Evolutionary conservation across 495 filamentous ascomycete genomes (phyloP), one percentile per base, ranked within the genome.

Genomic region (Neurospora tetraspora): DNA sequence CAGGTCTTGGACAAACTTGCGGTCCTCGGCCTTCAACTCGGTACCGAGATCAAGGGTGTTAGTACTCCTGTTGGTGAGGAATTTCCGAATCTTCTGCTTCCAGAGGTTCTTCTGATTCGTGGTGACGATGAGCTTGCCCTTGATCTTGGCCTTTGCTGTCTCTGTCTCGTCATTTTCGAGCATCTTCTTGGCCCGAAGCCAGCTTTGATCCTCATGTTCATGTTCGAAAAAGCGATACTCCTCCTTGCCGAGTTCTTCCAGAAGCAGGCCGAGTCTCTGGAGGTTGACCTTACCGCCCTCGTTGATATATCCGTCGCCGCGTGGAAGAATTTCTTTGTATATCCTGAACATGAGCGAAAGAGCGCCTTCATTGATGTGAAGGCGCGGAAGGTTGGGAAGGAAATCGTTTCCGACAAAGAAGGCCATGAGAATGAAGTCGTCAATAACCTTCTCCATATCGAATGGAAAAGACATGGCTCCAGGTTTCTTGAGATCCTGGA

Each of bases 361-460:
- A 12, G 96, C 96, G 40, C 96, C 96, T 80, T 98, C 96, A 82
- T 99, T 99, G 82, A 99, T 99, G 82, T 98, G 96, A 73, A 99
- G 83, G 74, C 96, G 93, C 3, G 96, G 96, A 70, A 99, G 84
- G 82, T 98, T 97, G 5, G 96, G 96, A 77, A 99, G 87, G 82
- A 99, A 99, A 83, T 99, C 96, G 81, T 99, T 99, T 80, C 96
- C 96, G 79, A 99, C 94, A 79, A 99, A 99, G 85, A 99, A 99
- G 39, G 94, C 94, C 93, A 99, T 97, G 53, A 99, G 88, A 78
- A 99, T 98, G 82, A 99, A 98, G 85, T 99, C 96, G 77, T 99
- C 96, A 81, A 99, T 98, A 75, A 98, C 89, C 73, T 91, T 89
- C 81, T 99, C 96, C 91, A 98, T 91, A 76, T 99, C 92, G 78